Conservation (phyloP, 176 grass and related monocot genomes). For the Oryza officinalis region DNA sequence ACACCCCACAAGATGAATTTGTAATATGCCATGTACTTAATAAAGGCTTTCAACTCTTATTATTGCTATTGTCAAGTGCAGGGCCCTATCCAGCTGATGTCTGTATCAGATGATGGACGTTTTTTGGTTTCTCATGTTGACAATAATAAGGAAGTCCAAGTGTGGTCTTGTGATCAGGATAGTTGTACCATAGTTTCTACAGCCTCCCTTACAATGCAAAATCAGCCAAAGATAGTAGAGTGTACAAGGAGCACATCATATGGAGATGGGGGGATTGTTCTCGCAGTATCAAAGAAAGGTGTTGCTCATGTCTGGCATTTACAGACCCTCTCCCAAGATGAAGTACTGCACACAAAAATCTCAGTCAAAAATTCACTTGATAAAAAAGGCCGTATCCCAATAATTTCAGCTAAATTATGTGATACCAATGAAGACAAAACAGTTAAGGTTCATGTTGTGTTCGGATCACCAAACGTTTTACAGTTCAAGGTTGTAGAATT, state of each 20-base stretch:
- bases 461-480: constrained; percentile 36
- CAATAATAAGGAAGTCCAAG: constrained; percentile 47
- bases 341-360: constrained; percentile 35
- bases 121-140: constrained; percentile 34
- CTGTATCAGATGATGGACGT: constrained; percentile 44
- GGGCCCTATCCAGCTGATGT: constrained; percentile 46
- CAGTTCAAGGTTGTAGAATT: constrained; percentile 51
- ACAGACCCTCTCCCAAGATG: constrained; percentile 33
- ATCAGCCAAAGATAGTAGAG: constrained; percentile 37
- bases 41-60: constrained; percentile 15
- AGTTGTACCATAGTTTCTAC: constrained; percentile 24
- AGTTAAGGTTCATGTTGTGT: constrained; percentile 47
- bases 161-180: constrained; percentile 42
- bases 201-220: constrained; percentile 45
- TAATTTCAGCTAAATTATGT: constrained; percentile 55
- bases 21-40: background rate
- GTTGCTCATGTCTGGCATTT: constrained; percentile 59
- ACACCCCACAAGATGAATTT: background rate
- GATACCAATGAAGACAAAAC: constrained; percentile 37
- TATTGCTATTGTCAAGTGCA: constrained; percentile 13
- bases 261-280: constrained; percentile 35
- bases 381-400: constrained; percentile 30
- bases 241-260: constrained; percentile 38
- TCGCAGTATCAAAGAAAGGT: constrained; percentile 59
- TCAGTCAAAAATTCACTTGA: constrained; percentile 37